Conservation (phyloP, 2,329 filamentous ascomycete species). For the Stromatinia cepivora region DNA sequence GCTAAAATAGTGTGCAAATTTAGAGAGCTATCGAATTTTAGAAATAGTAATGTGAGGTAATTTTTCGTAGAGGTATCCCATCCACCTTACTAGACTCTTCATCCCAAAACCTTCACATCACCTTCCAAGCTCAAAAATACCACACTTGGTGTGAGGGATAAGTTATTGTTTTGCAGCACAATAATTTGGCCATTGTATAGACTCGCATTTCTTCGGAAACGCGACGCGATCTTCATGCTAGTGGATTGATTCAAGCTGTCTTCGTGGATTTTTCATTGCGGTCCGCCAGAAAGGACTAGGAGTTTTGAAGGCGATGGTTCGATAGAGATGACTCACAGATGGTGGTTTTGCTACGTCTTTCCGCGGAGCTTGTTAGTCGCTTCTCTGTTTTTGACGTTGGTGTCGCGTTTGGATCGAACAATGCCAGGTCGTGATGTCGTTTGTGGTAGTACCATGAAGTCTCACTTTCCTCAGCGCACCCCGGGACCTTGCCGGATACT, state of each 20-base stretch:
- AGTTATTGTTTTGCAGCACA: not conserved
- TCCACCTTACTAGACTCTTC: not conserved
- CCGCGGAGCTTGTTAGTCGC: fast-evolving
- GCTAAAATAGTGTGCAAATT: too few relatives aligned
- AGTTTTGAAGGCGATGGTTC: not conserved
- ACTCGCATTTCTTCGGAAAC: not conserved
- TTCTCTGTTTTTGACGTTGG: not conserved
- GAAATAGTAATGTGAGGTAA: not conserved
- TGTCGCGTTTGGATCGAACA: not conserved
- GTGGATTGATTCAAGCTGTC: not conserved
- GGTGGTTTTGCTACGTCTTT: fast-evolving
- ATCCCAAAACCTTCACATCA: not conserved
- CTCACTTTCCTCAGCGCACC: not conserved
- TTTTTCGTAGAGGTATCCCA: not conserved
- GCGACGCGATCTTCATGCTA: too few relatives aligned
- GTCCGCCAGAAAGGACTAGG: not conserved
- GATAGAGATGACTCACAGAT: not conserved
- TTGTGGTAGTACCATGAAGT: not conserved
- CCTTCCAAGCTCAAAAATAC: not conserved
- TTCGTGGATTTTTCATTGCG: not conserved
- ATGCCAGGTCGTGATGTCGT: not conserved
- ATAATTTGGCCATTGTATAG: not conserved
- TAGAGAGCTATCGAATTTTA: not conserved
- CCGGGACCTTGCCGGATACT: not conserved
- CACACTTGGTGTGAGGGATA: not conserved